phyloP scores from a whole-genome alignment of 192 early-diverging fungal genomes.

The Coemansia sp. region DNA sequence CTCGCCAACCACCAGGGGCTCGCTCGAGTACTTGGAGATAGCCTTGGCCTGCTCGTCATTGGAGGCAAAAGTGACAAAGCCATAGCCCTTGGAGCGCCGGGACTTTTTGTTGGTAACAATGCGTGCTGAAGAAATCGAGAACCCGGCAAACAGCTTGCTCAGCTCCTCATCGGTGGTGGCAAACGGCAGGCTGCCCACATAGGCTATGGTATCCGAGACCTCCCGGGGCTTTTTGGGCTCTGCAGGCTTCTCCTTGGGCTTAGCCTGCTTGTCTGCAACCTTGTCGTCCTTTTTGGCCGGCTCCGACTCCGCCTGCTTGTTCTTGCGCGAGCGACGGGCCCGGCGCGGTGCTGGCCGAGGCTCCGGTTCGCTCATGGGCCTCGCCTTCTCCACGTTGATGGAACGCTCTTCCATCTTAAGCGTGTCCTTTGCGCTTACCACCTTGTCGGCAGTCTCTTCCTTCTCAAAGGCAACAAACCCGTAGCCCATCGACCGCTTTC shows the following conservation, averaged over 20 bases:
- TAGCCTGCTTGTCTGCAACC: not conserved
- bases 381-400: constrained; percentile 89
- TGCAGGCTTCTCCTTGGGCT: constrained; percentile 9
- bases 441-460: constrained; percentile 67
- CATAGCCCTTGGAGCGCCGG: constrained; percentile 88
- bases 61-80: constrained; percentile 82
- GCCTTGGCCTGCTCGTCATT: constrained; percentile 68
- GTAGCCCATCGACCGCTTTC: constrained; percentile 83
- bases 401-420: constrained; percentile 81
- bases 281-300: constrained; percentile 4
- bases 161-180: constrained; percentile 66
- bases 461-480: constrained; percentile 88
- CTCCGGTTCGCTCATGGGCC: constrained; percentile 55
- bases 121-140: constrained; percentile 69
- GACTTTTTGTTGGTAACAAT: constrained; percentile 65
- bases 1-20: constrained; percentile 20
- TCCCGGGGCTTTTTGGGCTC: constrained; percentile 9
- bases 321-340: constrained; percentile 21
- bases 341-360: constrained; percentile 28
- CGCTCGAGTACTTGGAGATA: constrained; percentile 23
- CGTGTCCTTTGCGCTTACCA: constrained; percentile 70
- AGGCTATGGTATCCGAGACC: constrained; percentile 61
- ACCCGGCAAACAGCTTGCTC: constrained; percentile 67
- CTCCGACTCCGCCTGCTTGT: constrained; percentile 42
- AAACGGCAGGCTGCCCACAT: constrained; percentile 81